These are phyloP conservation scores for Penicillium verhagenii DNA, from an alignment of 495 filamentous ascomycete genomes.

Conservation along the genomic window DNA sequence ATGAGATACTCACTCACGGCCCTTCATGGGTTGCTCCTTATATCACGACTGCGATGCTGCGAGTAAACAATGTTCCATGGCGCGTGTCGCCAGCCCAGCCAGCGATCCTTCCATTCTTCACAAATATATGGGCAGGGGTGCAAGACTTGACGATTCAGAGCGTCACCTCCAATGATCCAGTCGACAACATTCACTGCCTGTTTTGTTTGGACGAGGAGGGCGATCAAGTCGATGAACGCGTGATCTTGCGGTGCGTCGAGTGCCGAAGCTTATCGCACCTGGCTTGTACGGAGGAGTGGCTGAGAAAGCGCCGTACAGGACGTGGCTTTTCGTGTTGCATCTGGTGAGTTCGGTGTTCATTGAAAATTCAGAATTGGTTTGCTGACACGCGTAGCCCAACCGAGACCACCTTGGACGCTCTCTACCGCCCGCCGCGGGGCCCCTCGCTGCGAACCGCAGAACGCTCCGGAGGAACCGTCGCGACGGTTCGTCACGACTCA, in stretches of 20 bases:
- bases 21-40: not conserved
- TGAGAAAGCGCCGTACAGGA: not conserved
- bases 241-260: not conserved
- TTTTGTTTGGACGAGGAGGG: not conserved
- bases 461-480: not conserved
- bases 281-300: not conserved
- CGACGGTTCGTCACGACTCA: not conserved
- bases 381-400: not conserved
- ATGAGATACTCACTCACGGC: not conserved
- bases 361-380: not conserved
- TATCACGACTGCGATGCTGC: not conserved
- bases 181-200: not conserved
- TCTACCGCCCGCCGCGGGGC: not conserved
- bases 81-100: not conserved
- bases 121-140: not conserved
- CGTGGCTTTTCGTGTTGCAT: not conserved
- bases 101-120: not conserved
- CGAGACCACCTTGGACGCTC: not conserved
- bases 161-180: not conserved
- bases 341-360: not conserved
- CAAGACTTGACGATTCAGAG: not conserved
- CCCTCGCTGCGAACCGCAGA: not conserved
- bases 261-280: not conserved
- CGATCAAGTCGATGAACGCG: not conserved
- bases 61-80: not conserved